Conservation (phyloP, 495 filamentous ascomycete species). For the Durotheca rogersii region DNA sequence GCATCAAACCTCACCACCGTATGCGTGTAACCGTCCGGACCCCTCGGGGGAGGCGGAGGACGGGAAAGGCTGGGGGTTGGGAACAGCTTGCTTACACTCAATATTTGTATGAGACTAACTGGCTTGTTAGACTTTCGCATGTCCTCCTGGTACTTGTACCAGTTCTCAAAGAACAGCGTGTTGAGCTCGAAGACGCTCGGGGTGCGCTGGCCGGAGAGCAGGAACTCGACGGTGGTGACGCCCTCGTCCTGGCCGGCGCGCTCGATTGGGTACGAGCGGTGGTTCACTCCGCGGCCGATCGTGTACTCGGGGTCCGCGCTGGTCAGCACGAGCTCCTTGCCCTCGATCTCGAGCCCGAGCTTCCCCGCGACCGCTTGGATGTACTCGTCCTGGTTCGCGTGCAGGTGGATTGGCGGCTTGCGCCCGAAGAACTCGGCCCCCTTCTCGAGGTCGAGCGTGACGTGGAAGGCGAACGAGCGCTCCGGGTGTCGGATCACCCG, state of each 20-base stretch:
- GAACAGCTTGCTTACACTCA: constrained; percentile 18
- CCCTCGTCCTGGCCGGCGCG: constrained; percentile 1
- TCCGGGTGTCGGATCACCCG: not conserved
- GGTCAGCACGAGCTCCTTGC: constrained; percentile 22
- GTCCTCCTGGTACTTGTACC: constrained; percentile 52
- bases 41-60: no score
- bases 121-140: constrained; percentile 28
- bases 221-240: constrained; percentile 1
- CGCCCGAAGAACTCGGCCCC: not conserved
- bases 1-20: not conserved
- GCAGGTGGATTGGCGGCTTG: constrained; percentile 6
- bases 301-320: constrained; percentile 28
- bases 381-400: constrained; percentile 1
- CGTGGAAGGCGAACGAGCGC: not conserved
- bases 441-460: not conserved
- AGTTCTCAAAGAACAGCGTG: constrained; percentile 51
- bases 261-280: constrained; percentile 36
- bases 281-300: constrained; percentile 31
- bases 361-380: not conserved
- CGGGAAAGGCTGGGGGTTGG: not conserved
- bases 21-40: no score
- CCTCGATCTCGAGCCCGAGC: constrained; percentile 29
- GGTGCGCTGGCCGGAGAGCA: constrained; percentile 23
- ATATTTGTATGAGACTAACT: constrained; percentile 41
- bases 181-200: constrained; percentile 34